Evolutionary conservation across 768 basidiomycete species (phyloP).

Genomic region (Phylloporus sp.): DNA sequence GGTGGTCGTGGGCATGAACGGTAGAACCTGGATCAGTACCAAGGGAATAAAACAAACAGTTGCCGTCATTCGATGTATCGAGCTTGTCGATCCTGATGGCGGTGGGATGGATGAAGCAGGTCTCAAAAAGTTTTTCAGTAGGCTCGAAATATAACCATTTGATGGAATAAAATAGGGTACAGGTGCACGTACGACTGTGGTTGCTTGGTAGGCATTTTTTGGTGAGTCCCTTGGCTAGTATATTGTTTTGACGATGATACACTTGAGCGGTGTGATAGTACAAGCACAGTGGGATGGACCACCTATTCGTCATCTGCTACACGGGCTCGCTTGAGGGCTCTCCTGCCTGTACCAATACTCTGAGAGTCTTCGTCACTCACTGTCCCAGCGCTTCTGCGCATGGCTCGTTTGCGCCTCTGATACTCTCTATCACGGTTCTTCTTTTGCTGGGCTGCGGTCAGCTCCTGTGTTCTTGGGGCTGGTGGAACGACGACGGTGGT

Average conservation of each 20-base stretch:
- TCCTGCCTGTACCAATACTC: conserved; percentile 43
- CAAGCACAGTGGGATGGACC: not conserved
- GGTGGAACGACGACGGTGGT: conserved; percentile 78
- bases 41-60: conserved; percentile 73
- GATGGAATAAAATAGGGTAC: not conserved
- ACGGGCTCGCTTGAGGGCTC: conserved; percentile 67
- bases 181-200: not conserved
- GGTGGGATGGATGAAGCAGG: conserved; percentile 54
- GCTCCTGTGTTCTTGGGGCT: conserved; percentile 62
- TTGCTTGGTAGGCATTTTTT: not conserved
- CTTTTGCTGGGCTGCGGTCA: conserved; percentile 70
- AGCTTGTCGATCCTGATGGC: conserved; percentile 74
- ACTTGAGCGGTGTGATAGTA: conserved; percentile 3
- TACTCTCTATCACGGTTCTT: conserved; percentile 78
- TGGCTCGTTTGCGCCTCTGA: conserved; percentile 71
- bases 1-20: conserved; percentile 86
- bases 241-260: conserved; percentile 1
- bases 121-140: conserved; percentile 50
- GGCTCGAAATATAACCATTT: conserved; percentile 37
- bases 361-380: conserved; percentile 68
- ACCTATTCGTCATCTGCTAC: conserved; percentile 61
- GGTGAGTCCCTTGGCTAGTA: not conserved
- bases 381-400: conserved; percentile 60
- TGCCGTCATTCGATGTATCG: conserved; percentile 72
- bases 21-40: conserved; percentile 84